Evolutionary conservation across 208 protist genomes (phyloP).

Genomic region (Lotmaria passim): DNA sequence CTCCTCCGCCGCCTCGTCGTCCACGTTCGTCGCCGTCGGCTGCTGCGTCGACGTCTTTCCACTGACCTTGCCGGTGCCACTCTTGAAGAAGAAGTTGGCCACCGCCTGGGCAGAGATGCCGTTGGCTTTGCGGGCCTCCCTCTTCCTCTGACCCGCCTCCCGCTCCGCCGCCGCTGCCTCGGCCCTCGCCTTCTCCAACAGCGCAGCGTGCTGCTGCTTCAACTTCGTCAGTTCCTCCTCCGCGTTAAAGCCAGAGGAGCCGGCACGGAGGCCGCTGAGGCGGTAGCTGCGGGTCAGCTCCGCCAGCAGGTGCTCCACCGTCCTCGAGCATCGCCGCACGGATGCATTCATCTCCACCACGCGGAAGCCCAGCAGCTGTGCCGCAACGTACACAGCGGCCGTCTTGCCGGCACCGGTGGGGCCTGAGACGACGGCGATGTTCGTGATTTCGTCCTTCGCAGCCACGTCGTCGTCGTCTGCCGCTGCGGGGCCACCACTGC

Average conservation of each 20-base stretch:
- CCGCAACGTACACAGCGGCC: conserved; percentile 79
- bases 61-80: conserved; percentile 3
- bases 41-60: conserved; percentile 3
- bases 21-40: conserved; percentile 5
- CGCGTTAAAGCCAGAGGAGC: conserved; percentile 44
- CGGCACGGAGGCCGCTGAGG: conserved; percentile 43
- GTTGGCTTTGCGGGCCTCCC: conserved; percentile 53
- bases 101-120: conserved; percentile 72
- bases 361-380: conserved; percentile 70
- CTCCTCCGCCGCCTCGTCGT: not conserved
- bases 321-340: conserved; percentile 67
- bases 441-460: conserved; percentile 70
- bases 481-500: conserved; percentile 13
- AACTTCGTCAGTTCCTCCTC: conserved; percentile 73
- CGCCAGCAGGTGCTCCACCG: conserved; percentile 75
- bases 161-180: conserved; percentile 31
- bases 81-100: conserved; percentile 62
- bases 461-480: conserved; percentile 19
- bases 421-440: conserved; percentile 79
- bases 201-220: conserved; percentile 59
- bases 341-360: conserved; percentile 89
- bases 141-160: conserved; percentile 20
- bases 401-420: conserved; percentile 79
- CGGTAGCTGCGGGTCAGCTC: conserved; percentile 81
- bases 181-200: conserved; percentile 29